phyloP scores from a whole-genome alignment of 805 yeast genomes.

The Nakazawaea wyomingensis region DNA sequence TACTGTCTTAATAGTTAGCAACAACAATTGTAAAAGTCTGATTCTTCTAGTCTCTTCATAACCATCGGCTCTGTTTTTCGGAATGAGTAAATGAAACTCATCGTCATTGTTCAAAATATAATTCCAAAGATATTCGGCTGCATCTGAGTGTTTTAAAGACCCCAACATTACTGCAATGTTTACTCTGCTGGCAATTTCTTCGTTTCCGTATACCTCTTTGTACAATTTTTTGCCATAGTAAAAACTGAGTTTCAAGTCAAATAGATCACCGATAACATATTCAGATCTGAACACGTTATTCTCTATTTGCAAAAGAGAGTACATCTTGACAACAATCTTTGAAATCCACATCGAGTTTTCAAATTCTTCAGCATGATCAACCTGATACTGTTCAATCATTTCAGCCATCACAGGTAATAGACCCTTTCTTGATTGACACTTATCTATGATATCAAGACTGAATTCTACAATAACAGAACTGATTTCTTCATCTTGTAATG shows the following conservation, averaged over 20 bases:
- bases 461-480: slow-evolving; percentile 28
- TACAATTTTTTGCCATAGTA: slow-evolving; percentile 36
- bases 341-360: slow-evolving; percentile 46
- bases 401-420: slow-evolving; percentile 56
- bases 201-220: slow-evolving; percentile 44
- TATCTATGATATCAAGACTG: slow-evolving; percentile 38
- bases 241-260: slow-evolving; percentile 38
- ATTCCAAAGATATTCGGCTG: slow-evolving; percentile 29
- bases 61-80: slow-evolving; percentile 57
- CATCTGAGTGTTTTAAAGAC: slow-evolving; percentile 23
- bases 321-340: slow-evolving; percentile 38
- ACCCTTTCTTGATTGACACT: slow-evolving; percentile 60
- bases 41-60: slow-evolving; percentile 64
- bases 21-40: slow-evolving; percentile 46
- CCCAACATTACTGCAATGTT: slow-evolving; percentile 43
- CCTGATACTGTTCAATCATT: slow-evolving; percentile 40
- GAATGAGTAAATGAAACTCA: slow-evolving; percentile 39
- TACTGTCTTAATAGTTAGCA: slow-evolving; percentile 36
- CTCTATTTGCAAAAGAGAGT: slow-evolving; percentile 47
- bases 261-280: slow-evolving; percentile 45
- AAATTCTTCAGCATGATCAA: slow-evolving; percentile 26
- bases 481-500: slow-evolving; percentile 26
- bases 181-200: slow-evolving; percentile 51
- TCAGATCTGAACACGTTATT: slow-evolving; percentile 58
- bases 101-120: slow-evolving; percentile 32